Percentiles rank a stretch among this genome's conserved stretches.
These are phyloP conservation scores for Pichia insulana DNA, from an alignment of 805 yeast genomes.

Conservation along the genomic window DNA sequence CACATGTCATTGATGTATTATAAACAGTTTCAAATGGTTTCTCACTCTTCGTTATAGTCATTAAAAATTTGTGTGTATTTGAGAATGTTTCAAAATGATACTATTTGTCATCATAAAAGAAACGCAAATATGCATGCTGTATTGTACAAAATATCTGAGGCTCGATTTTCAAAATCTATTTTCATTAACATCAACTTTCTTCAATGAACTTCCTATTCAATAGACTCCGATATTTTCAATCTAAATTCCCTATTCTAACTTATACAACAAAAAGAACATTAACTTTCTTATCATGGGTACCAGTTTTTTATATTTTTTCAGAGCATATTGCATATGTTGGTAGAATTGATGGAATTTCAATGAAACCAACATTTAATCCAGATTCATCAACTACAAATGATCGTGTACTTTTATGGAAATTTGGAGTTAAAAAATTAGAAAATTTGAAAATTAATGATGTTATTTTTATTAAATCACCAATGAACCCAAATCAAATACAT, in stretches of 20 bases:
- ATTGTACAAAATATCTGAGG: too few relatives aligned
- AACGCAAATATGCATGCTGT: too few relatives aligned
- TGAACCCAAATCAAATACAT: slow-evolving; percentile 65
- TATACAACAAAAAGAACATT: slow-evolving; percentile 27
- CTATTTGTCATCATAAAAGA: too few relatives aligned
- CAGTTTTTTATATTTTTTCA: slow-evolving; percentile 59
- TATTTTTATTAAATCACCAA: slow-evolving; percentile 68
- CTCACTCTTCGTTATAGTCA: not conserved
- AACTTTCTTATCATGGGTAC: slow-evolving; percentile 60
- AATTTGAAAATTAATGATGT: slow-evolving; percentile 58
- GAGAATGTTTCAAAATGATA: too few relatives aligned
- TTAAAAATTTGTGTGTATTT: too few relatives aligned
- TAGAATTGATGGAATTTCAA: slow-evolving; percentile 69
- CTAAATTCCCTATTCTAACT: slow-evolving; percentile 13
- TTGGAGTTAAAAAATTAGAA: slow-evolving; percentile 38
- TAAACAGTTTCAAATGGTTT: slow-evolving; percentile 45
- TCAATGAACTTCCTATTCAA: not conserved
- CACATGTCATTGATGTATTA: slow-evolving; percentile 80
- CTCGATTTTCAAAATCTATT: too few relatives aligned
- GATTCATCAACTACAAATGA: slow-evolving; percentile 36
- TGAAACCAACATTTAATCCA: slow-evolving; percentile 81
- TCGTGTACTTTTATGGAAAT: slow-evolving; percentile 64
- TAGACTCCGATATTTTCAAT: not conserved
- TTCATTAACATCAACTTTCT: too few relatives aligned
- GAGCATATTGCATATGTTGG: slow-evolving; percentile 70